Conservation (phyloP, 352 stramenopile genomes). For the Phytopythium vexans region DNA sequence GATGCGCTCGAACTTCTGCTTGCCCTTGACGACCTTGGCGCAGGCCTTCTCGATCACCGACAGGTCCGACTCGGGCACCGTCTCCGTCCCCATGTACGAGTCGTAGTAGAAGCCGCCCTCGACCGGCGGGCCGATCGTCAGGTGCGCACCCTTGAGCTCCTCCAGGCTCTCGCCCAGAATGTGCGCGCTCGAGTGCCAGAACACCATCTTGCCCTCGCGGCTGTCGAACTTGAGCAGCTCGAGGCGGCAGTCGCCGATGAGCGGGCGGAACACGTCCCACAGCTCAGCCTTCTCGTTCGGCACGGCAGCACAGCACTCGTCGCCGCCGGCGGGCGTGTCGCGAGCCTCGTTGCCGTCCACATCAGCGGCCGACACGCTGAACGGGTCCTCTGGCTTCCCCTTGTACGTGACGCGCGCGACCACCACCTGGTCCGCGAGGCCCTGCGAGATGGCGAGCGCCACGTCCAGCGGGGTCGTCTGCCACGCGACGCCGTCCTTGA, state of each 20-base stretch:
- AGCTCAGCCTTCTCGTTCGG: constrained; percentile 76
- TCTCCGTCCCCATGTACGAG: constrained; percentile 96
- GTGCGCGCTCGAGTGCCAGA: constrained; percentile 98
- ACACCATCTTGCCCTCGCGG: constrained; percentile 93
- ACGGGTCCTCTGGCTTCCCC: constrained; percentile 63
- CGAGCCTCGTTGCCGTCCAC: constrained; percentile 82
- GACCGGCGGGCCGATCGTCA: constrained; percentile 96
- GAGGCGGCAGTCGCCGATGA: constrained; percentile 96
- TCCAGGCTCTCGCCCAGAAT: constrained; percentile 97
- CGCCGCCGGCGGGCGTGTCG: constrained; percentile 47
- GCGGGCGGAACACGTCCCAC: constrained; percentile 96
- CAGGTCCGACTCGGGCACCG: constrained; percentile 72
- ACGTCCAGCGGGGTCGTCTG: constrained; percentile 97
- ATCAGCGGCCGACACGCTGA: constrained; percentile 78
- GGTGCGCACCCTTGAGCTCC: constrained; percentile 93
- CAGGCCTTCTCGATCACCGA: constrained; percentile 92
- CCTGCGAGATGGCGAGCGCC: constrained; percentile 92
- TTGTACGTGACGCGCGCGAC: constrained; percentile 93
- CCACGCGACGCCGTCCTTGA: constrained; percentile 90
- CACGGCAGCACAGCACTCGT: constrained; percentile 52
- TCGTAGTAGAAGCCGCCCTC: constrained; percentile 99
- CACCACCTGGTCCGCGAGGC: constrained; percentile 90
- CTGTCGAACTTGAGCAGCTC: constrained; percentile 99
- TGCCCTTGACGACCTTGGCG: constrained; percentile 93
- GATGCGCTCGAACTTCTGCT: constrained; percentile 98